These are phyloP conservation scores for Phalaenopsis aphrodite DNA, from an alignment of 106 monocot species.

Conservation along the genomic window DNA sequence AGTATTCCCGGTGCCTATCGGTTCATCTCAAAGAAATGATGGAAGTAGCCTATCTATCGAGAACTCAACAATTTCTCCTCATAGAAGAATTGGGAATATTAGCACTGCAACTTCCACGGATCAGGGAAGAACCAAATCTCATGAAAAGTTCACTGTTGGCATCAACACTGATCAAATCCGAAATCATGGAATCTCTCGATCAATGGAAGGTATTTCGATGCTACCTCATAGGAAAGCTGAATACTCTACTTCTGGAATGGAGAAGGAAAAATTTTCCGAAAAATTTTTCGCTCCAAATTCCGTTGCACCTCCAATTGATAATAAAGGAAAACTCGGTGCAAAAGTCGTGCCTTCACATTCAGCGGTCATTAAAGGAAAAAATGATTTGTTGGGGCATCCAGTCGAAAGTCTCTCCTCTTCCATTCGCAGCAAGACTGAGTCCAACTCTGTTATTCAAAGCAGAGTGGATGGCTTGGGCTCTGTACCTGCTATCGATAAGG, in stretches of 20 bases:
- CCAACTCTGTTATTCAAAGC: not conserved
- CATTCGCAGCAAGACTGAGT: not conserved
- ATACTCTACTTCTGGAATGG: not conserved
- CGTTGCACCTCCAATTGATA: not conserved
- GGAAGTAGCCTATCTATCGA: slow-evolving; percentile 7
- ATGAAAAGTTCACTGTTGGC: slow-evolving; percentile 9
- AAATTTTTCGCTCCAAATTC: not conserved
- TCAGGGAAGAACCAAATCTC: slow-evolving; percentile 18
- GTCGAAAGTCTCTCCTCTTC: not conserved
- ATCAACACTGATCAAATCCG: slow-evolving; percentile 1
- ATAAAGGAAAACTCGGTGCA: not conserved
- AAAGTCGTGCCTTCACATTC: not conserved
- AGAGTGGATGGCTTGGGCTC: not conserved
- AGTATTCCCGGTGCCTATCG: not conserved
- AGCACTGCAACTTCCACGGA: slow-evolving; percentile 1
- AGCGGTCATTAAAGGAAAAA: not conserved
- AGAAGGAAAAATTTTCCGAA: slow-evolving; percentile 6
- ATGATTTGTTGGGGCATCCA: not conserved
- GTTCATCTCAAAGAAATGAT: slow-evolving; percentile 10
- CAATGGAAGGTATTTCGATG: not conserved
- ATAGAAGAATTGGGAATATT: slow-evolving; percentile 16
- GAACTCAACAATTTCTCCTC: slow-evolving; percentile 5
- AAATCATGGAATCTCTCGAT: slow-evolving; percentile 12
- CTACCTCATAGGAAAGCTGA: slow-evolving; percentile 5
- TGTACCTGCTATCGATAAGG: not conserved